Conservation (phyloP, 768 basidiomycete genomes). For the Pulveroboletus sp. region DNA sequence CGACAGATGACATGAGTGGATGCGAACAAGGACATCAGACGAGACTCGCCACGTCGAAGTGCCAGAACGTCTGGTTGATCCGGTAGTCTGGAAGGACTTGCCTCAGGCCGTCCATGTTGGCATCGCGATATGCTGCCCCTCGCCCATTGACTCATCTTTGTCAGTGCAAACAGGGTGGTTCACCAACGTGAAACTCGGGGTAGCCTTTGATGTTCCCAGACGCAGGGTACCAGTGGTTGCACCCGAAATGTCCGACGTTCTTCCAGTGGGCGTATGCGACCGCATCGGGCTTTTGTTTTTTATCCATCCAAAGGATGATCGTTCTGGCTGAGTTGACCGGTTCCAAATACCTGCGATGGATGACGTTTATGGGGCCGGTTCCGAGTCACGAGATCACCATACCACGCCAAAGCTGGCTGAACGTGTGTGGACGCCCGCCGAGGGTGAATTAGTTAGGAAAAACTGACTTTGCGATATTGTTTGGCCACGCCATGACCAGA, state of each 20-base stretch:
- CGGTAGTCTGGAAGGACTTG: constrained; percentile 42
- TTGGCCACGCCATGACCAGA: no score
- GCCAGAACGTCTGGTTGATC: constrained; percentile 45
- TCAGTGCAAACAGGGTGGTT: constrained; percentile 11
- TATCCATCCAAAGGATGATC: no score
- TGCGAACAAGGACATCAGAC: neutral
- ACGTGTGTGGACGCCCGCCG: no score
- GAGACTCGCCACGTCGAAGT: constrained; percentile 51
- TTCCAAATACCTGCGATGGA: no score
- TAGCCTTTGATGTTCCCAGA: constrained; percentile 53
- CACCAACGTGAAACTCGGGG: constrained; percentile 59
- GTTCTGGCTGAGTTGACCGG: no score
- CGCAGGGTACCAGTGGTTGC: constrained; percentile 44
- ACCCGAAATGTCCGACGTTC: constrained; percentile 39
- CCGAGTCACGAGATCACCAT: no score
- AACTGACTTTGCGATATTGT: no score
- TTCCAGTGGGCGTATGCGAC: no score
- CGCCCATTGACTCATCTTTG: neutral
- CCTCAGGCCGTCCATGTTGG: constrained; percentile 39
- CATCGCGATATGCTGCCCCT: constrained; percentile 48
- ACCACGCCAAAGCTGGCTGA: no score
- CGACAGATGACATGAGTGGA: neutral
- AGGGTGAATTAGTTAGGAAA: no score
- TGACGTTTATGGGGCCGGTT: no score
- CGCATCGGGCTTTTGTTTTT: no score